Percentiles rank a stretch among this genome's conserved stretches.
Evolutionary conservation across 2,329 filamentous ascomycete genomes (phyloP).

Genomic region (Colletotrichum magnum): DNA sequence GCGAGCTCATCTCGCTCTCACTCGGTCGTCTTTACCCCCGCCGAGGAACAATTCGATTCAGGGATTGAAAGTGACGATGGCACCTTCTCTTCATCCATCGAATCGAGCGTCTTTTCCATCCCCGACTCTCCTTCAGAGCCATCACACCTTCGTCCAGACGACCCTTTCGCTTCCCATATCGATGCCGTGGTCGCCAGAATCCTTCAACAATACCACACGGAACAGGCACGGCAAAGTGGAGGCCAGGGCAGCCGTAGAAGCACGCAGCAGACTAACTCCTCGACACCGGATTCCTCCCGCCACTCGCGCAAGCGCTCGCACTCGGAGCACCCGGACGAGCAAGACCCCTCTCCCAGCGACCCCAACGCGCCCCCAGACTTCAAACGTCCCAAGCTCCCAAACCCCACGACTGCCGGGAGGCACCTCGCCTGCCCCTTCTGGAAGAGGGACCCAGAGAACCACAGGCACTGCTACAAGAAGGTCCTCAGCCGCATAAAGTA

Average conservation of each 20-base stretch:
- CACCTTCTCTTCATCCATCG: slow-evolving; percentile 4
- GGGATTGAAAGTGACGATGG: slow-evolving; percentile 19
- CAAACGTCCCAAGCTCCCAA: slow-evolving; percentile 19
- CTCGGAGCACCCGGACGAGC: background rate
- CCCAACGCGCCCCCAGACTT: background rate
- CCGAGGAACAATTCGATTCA: slow-evolving; percentile 3
- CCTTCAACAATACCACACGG: background rate
- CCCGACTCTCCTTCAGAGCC: slow-evolving; percentile 16
- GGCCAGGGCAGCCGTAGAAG: background rate
- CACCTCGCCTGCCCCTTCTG: slow-evolving; percentile 48
- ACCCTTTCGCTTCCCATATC: slow-evolving; percentile 15
- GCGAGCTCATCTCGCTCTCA: background rate
- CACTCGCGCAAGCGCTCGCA: slow-evolving; percentile 24
- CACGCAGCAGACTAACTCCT: background rate
- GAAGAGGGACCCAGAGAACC: slow-evolving; percentile 46
- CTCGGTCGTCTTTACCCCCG: background rate
- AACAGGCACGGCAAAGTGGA: slow-evolving; percentile 18
- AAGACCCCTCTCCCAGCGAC: background rate
- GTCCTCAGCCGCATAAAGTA: slow-evolving; percentile 47
- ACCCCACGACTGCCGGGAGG: background rate
- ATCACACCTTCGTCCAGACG: background rate
- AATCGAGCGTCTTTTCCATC: slow-evolving; percentile 30
- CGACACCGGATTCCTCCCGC: slow-evolving; percentile 14
- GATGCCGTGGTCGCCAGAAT: background rate
- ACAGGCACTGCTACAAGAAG: slow-evolving; percentile 47